Conservation (phyloP, 2,329 filamentous ascomycete species). For the Aphanocladium album region DNA sequence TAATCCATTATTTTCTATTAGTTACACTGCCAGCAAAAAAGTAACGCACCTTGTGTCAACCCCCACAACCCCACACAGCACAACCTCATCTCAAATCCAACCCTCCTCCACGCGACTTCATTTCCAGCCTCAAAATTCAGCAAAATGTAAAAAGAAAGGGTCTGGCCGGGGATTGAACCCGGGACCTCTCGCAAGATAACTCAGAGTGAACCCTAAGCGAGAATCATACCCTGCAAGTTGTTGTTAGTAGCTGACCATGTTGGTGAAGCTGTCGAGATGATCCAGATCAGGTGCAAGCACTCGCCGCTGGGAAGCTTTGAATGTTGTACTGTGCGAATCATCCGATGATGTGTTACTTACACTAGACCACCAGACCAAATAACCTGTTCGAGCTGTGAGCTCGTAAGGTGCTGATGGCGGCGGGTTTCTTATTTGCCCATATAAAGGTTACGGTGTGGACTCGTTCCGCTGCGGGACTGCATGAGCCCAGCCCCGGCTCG, state of each 20-base stretch:
- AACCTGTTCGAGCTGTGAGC: neutral
- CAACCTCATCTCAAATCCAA: neutral
- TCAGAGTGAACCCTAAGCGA: slow-evolving; percentile 26
- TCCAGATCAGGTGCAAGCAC: neutral
- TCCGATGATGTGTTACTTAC: neutral
- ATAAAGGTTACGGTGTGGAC: slow-evolving; percentile 6
- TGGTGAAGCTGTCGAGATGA: neutral
- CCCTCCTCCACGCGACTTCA: neutral
- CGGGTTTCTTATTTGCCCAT: slow-evolving; percentile 5
- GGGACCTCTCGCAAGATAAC: slow-evolving; percentile 38
- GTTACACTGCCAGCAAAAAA: neutral
- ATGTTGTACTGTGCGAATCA: neutral
- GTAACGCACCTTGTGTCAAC: neutral
- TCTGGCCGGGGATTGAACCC: slow-evolving; percentile 43
- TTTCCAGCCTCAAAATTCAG: neutral
- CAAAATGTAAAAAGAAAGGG: slow-evolving; percentile 26
- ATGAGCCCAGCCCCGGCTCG: neutral
- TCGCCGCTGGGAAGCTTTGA: neutral
- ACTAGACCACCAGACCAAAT: slow-evolving; percentile 15
- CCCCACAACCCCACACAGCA: neutral
- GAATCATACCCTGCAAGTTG: slow-evolving; percentile 25
- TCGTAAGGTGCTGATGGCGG: slow-evolving; percentile 11
- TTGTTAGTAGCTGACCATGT: slow-evolving; percentile 18
- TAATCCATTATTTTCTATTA: neutral
- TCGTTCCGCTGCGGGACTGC: neutral